Base-by-base conservation (phyloP, 164 flowering plant species). In the Nymphaea colorata region DNA sequence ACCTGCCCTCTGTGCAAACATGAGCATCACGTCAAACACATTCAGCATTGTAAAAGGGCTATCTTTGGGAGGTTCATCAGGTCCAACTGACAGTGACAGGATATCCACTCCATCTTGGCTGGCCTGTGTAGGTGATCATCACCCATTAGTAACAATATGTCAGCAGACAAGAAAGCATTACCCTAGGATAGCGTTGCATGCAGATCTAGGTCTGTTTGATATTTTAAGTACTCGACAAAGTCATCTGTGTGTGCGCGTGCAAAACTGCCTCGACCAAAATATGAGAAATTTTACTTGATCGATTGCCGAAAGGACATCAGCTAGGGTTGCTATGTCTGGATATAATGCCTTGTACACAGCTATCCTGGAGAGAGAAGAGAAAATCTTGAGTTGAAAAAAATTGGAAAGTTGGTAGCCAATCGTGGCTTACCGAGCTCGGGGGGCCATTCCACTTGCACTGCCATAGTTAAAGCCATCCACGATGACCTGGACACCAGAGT, bases 321-420 rank as follows among this genome's bases (percentile, higher is more conserved):
- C 69, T 17, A 89, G 42, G 43, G 97, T 85, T 67, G 91, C 91
- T 5, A 83, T 65, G 42, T 82, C 83, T 44, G 97, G 94, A 74
- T 82, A 90, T 66, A 91, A 72, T 41, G 98, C 94, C 80, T 93
- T 93, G 67, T 93, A 93, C 62, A 87, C 86, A n/a, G 94, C 98
- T 70, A 93, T 90, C 70, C 97, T 90, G 84, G 14, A 42, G 3
- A 16, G 67, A 61, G 64, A 17, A 17, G 2, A 61, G 11, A 17
- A 17, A 41, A 3, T 61, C 12, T 61, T 17, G 0, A 61, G 42
- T 61, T 61, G 57, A 15, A 51, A 51, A 25, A 25, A 25, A 25
- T 25, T 25, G 36, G 36, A 25, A 25, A 25, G 36, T 25, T 25
- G 36, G 57, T 51, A 51, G 8, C 57, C 57, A 51, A 51, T 51